Conservation (phyloP, 192 early-diverging fungal genomes). For the Podila minutissima region DNA sequence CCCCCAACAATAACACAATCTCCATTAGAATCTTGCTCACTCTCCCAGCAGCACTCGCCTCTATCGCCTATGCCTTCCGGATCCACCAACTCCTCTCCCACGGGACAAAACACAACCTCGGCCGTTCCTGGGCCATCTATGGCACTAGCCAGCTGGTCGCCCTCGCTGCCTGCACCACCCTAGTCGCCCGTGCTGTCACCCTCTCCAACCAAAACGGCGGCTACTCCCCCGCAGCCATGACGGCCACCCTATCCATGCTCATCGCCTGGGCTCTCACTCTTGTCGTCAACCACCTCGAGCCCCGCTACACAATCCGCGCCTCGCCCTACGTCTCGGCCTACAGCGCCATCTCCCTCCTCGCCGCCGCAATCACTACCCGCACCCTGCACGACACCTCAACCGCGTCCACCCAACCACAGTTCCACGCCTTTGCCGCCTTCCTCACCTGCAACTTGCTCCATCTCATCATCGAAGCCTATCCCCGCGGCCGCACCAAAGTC, state of each 20-base stretch:
- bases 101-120: neutral
- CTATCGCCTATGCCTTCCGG: too few species aligned
- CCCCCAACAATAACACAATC: too few species aligned
- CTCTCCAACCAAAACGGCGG: neutral
- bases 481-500: neutral
- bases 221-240: neutral
- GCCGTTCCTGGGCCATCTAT: neutral
- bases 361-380: neutral
- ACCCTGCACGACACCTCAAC: neutral
- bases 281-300: neutral
- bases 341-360: neutral
- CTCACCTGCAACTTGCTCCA: neutral
- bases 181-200: neutral
- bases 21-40: too few species aligned
- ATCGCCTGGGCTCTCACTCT: neutral
- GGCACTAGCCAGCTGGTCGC: neutral
- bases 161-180: neutral
- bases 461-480: neutral
- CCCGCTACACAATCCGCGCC: neutral
- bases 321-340: neutral
- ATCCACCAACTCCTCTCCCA: too few species aligned
- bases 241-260: neutral
- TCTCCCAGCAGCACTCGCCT: too few species aligned
- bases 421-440: neutral
- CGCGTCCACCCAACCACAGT: neutral